A percentile compares a stretch with the other conserved stretches of the same genome.
Conservation (phyloP, 768 basidiomycete genomes). For the Pholiota conissans region DNA sequence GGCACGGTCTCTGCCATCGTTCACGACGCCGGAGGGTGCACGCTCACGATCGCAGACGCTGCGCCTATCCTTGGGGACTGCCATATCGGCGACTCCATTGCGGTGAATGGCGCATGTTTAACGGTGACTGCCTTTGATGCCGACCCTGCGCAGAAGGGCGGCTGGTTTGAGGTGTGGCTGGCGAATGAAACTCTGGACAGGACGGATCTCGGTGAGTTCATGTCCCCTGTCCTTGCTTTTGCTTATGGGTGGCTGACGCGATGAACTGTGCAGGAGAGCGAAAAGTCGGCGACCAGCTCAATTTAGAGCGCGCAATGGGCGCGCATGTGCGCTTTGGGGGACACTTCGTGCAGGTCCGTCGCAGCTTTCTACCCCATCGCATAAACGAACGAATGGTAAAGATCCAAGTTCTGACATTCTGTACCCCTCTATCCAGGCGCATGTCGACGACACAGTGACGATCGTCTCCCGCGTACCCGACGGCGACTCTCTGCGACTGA, state of each 20-base stretch:
- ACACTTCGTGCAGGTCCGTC: conserved; percentile 89
- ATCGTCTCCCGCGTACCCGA: conserved; percentile 67
- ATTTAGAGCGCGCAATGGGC: conserved; percentile 94
- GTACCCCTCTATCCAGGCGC: conserved; percentile 78
- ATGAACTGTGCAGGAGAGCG: conserved; percentile 65
- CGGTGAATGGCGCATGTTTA: conserved; percentile 84
- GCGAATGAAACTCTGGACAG: conserved; percentile 92
- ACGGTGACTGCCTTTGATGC: conserved; percentile 87
- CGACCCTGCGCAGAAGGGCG: conserved; percentile 45
- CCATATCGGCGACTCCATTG: conserved; percentile 92
- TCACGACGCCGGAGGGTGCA: conserved; percentile 75
- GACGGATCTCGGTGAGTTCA: conserved; percentile 78
- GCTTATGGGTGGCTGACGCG: neutral
- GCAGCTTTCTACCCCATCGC: neutral
- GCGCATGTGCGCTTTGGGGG: conserved; percentile 92
- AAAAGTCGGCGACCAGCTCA: conserved; percentile 76
- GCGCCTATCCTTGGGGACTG: conserved; percentile 83
- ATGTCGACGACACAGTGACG: conserved; percentile 88
- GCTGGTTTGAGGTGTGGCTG: conserved; percentile 92
- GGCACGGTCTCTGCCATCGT: conserved; percentile 70
- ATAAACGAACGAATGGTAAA: neutral
- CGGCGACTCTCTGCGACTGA: conserved; percentile 85
- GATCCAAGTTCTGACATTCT: conserved; percentile 12
- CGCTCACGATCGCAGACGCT: conserved; percentile 72
- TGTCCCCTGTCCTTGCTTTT: neutral